Conservation (phyloP, 768 basidiomycete species). For the Leccinum boreale region DNA sequence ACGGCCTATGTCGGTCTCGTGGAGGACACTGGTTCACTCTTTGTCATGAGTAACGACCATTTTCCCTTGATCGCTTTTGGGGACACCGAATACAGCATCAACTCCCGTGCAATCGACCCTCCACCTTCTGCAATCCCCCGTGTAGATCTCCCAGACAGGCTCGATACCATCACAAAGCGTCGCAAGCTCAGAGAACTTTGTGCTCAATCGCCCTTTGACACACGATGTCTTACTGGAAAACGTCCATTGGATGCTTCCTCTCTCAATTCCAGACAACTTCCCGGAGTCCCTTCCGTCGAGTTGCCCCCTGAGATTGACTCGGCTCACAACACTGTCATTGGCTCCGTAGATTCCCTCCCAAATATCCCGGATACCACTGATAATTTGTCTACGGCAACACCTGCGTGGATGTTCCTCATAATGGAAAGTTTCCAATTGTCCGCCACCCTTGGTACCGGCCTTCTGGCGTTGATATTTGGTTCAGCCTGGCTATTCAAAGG, state of each 20-base stretch:
- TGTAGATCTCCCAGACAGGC: slow-evolving; percentile 36
- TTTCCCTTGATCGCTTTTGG: slow-evolving; percentile 83
- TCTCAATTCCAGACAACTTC: slow-evolving; percentile 56
- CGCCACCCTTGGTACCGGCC: slow-evolving; percentile 17
- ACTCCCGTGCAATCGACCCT: slow-evolving; percentile 35
- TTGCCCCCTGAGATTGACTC: slow-evolving; percentile 25
- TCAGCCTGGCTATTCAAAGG: slow-evolving; percentile 24
- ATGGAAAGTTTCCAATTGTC: slow-evolving; percentile 13
- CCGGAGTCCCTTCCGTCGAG: slow-evolving; percentile 47
- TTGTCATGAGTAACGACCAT: slow-evolving; percentile 77
- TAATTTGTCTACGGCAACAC: slow-evolving; percentile 10
- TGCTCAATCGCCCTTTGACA: slow-evolving; percentile 39
- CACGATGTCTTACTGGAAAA: slow-evolving; percentile 63
- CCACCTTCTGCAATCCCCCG: slow-evolving; percentile 29
- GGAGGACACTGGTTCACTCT: slow-evolving; percentile 68
- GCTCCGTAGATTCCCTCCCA: slow-evolving; percentile 14
- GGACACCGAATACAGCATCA: slow-evolving; percentile 37
- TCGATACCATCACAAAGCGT: slow-evolving; percentile 44
- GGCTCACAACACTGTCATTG: slow-evolving; percentile 6
- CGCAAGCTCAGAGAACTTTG: slow-evolving; percentile 44
- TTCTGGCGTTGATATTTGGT: slow-evolving; percentile 24
- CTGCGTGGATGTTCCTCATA: slow-evolving; percentile 15
- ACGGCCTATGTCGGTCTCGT: slow-evolving; percentile 82
- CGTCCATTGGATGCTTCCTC: slow-evolving; percentile 46
- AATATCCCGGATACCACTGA: slow-evolving; percentile 16